These are phyloP conservation scores for Eudorina sp. DNA, from an alignment of 139 green algal species.

Conservation along the genomic window DNA sequence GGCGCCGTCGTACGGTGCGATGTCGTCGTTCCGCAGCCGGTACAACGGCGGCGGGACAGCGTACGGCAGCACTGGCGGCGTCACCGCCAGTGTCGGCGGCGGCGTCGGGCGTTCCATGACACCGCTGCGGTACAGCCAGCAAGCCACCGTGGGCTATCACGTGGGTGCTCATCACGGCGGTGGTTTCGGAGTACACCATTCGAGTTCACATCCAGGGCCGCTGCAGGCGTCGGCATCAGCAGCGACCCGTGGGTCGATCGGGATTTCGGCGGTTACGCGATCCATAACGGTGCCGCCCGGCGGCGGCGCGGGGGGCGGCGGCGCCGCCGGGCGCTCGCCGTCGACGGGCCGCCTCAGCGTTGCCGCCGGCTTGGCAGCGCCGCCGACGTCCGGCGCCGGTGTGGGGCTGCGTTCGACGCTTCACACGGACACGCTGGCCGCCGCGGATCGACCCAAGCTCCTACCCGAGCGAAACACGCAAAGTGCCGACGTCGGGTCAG, in stretches of 20 bases:
- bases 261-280: neutral
- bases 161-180: neutral
- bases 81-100: neutral
- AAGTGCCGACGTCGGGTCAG: slow-evolving; percentile 38
- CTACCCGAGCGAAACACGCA: slow-evolving; percentile 50
- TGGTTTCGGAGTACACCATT: neutral
- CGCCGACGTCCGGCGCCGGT: neutral
- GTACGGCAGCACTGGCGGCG: slow-evolving; percentile 6
- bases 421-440: slow-evolving; percentile 62
- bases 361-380: slow-evolving; percentile 13
- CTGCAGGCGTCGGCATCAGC: neutral
- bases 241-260: neutral
- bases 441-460: slow-evolving; percentile 45
- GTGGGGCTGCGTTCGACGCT: slow-evolving; percentile 59
- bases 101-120: slow-evolving; percentile 42
- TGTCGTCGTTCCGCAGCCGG: slow-evolving; percentile 36
- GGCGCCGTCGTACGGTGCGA: neutral
- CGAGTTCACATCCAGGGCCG: neutral
- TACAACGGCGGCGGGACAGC: neutral
- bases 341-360: slow-evolving; percentile 29
- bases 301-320: neutral
- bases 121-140: slow-evolving; percentile 40
- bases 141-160: neutral
- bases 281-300: slow-evolving; percentile 21
- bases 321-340: slow-evolving; percentile 17